A percentile compares a stretch with the other conserved stretches of the same genome.
Conservation (phyloP, 2,329 filamentous ascomycete genomes). For the Chaetomiaceae sp. region DNA sequence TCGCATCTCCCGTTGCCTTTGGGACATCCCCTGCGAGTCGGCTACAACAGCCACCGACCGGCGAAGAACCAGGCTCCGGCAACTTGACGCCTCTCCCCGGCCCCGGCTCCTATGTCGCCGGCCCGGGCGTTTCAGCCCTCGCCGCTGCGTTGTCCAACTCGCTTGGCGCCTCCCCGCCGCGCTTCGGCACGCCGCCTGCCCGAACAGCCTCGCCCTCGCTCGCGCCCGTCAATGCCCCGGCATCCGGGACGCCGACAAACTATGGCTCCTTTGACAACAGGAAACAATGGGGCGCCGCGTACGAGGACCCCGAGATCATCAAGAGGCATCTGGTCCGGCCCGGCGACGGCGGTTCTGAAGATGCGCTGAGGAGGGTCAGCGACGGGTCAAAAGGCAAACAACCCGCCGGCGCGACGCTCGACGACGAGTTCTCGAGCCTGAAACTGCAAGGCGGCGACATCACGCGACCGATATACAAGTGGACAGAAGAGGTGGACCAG, state of each 20-base stretch:
- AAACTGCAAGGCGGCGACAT: conserved; percentile 91
- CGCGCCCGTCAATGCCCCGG: conserved; percentile 41
- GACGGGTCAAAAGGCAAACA: conserved; percentile 53
- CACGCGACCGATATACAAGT: conserved; percentile 91
- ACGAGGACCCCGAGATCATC: conserved; percentile 88
- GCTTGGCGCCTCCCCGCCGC: conserved; percentile 64
- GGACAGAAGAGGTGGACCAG: conserved; percentile 82
- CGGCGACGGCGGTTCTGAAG: conserved; percentile 46
- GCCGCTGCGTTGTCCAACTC: conserved; percentile 81
- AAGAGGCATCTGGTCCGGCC: conserved; percentile 82
- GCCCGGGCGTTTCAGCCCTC: conserved; percentile 81
- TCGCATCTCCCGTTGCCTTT: conserved; percentile 53
- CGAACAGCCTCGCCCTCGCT: conserved; percentile 56
- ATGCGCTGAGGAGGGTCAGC: conserved; percentile 34
- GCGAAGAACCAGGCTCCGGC: conserved; percentile 39
- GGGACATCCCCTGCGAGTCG: conserved; percentile 27
- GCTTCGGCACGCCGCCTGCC: conserved; percentile 62
- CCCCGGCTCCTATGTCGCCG: conserved; percentile 59
- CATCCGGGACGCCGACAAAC: conserved; percentile 59
- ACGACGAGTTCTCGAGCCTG: conserved; percentile 82
- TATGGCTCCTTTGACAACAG: conserved; percentile 83
- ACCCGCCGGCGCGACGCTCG: conserved; percentile 34
- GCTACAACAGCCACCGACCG: conserved; percentile 35
- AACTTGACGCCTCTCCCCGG: conserved; percentile 61
- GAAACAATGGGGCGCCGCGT: conserved; percentile 50